Conservation (phyloP, 1,284 basidiomycete species). For the Porphyrellus sp. region DNA sequence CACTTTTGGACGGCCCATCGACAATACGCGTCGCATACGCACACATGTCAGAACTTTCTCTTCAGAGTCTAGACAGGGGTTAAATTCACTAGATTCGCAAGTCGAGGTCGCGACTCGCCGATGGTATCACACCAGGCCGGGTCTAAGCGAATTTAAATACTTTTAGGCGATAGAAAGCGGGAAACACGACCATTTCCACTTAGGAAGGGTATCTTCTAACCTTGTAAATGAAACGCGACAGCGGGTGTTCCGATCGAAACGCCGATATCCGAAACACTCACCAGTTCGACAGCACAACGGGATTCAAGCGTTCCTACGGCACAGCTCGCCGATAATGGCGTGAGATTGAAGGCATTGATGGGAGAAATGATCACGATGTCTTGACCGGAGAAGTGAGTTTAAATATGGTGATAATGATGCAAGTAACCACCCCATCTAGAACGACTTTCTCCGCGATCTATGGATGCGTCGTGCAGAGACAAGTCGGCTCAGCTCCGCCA, state of each 20-base stretch:
- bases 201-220: conserved; percentile 54
- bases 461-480: no score
- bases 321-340: conserved; percentile 72
- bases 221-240: conserved; percentile 31
- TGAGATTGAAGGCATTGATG: conserved; percentile 81
- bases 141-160: conserved; percentile 36
- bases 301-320: conserved; percentile 84
- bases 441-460: no score
- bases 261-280: conserved; percentile 36
- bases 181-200: conserved; percentile 41
- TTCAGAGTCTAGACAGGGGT: conserved; percentile 52
- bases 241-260: not conserved
- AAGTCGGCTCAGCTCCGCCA: no score
- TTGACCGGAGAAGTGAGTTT: conserved; percentile 29
- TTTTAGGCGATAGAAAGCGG: not conserved
- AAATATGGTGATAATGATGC: not conserved
- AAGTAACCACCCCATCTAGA: no score
- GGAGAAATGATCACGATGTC: conserved; percentile 74
- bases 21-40: conserved; percentile 23
- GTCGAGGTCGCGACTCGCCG: conserved; percentile 34
- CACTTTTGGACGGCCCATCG: not conserved
- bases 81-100: not conserved
- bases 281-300: conserved; percentile 77
- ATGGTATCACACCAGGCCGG: conserved; percentile 74
- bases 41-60: conserved; percentile 60